Evolutionary conservation across 768 basidiomycete genomes (phyloP).

Genomic region (Coprinellus micaceus): DNA sequence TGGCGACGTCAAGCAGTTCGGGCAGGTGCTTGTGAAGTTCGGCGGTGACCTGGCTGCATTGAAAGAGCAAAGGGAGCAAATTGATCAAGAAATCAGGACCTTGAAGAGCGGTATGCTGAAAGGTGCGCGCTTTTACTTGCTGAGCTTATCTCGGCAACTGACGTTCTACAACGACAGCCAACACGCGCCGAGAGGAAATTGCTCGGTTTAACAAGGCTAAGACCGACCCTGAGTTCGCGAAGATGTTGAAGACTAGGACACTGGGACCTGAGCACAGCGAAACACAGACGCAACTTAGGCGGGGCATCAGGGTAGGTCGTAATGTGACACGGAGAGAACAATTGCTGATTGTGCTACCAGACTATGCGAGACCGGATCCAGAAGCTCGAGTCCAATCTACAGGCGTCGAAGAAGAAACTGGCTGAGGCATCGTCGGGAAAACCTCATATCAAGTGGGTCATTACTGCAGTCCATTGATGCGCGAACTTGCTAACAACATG

Average conservation of each 20-base stretch:
- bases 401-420: constrained; percentile 66
- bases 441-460: constrained; percentile 57
- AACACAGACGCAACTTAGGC: constrained; percentile 72
- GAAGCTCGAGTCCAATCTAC: constrained; percentile 75
- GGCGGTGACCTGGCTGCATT: constrained; percentile 51
- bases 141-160: constrained; percentile 1
- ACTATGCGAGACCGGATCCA: constrained; percentile 67
- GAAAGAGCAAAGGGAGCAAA: constrained; percentile 38
- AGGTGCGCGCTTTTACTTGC: constrained; percentile 36
- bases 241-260: constrained; percentile 68
- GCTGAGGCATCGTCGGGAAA: constrained; percentile 58
- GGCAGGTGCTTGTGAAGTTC: constrained; percentile 42
- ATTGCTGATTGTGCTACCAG: constrained; percentile 32
- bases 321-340: not conserved
- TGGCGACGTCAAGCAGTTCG: constrained; percentile 50
- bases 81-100: constrained; percentile 45
- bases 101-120: constrained; percentile 65
- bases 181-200: constrained; percentile 81
- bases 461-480: too few species aligned
- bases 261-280: constrained; percentile 88
- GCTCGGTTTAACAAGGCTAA: constrained; percentile 74
- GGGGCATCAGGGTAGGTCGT: constrained; percentile 60
- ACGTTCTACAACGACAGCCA: constrained; percentile 42
- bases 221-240: constrained; percentile 74
- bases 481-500: not conserved